Evolutionary conservation across 2,329 filamentous ascomycete genomes (phyloP).

Genomic region (Fusarium sp.): DNA sequence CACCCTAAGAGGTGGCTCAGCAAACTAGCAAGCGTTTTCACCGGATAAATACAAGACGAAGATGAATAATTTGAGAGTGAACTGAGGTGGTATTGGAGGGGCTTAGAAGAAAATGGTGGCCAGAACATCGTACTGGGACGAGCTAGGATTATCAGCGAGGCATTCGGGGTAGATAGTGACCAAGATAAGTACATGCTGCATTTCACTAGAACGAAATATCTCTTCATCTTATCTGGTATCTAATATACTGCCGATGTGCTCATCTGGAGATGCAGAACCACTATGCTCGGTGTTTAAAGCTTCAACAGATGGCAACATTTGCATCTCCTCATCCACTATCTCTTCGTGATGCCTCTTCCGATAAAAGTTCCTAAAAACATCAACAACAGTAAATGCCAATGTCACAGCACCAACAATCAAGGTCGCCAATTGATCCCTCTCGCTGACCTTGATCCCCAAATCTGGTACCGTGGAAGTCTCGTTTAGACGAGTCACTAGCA

Average conservation of each 20-base stretch:
- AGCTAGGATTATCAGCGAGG: too few relatives aligned
- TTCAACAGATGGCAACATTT: background rate
- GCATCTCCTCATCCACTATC: background rate
- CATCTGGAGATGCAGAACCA: too few relatives aligned
- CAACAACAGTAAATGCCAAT: background rate
- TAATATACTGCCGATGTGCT: too few relatives aligned
- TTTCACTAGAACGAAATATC: too few relatives aligned
- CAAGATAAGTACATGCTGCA: too few relatives aligned
- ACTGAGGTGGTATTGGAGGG: too few relatives aligned
- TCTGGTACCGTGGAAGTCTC: background rate
- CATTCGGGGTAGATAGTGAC: too few relatives aligned
- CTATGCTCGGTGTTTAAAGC: too few relatives aligned
- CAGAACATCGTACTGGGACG: background rate
- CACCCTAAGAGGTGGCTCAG: background rate
- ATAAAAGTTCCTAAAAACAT: background rate
- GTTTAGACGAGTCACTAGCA: rapidly evolving
- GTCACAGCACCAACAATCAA: conserved; percentile 17
- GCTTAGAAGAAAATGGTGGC: too few relatives aligned
- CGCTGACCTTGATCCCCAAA: background rate
- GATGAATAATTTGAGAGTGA: background rate
- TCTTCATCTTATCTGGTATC: too few relatives aligned
- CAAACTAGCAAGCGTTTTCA: background rate
- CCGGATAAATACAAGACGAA: background rate
- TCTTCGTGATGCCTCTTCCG: background rate
- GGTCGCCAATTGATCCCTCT: conserved; percentile 21